A percentile compares a stretch with the other conserved stretches of the same genome.
These are phyloP conservation scores for Apiospora koreana DNA, from an alignment of 2,329 filamentous ascomycete species.

Conservation along the genomic window DNA sequence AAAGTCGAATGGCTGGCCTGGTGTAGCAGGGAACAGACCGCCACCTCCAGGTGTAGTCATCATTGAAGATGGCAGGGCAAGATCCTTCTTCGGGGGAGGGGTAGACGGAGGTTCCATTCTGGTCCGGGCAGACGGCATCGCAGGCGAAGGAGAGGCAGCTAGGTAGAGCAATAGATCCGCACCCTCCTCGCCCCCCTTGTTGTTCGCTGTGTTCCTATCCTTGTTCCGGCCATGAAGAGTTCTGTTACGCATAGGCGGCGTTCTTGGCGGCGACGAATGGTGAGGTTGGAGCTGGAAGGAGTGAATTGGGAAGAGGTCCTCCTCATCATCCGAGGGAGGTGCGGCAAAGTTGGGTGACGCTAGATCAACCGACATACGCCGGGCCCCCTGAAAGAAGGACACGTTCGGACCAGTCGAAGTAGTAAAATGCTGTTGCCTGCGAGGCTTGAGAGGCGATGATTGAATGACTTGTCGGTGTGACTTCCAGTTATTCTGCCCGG, in stretches of 20 bases:
- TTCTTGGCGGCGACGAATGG: conserved; percentile 81
- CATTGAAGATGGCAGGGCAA: conserved; percentile 76
- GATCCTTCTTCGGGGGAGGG: conserved; percentile 71
- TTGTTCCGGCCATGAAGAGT: conserved; percentile 47
- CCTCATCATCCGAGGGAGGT: conserved; percentile 72
- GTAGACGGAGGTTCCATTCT: conserved; percentile 73
- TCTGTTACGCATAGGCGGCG: conserved; percentile 69
- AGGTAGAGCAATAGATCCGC: conserved; percentile 81
- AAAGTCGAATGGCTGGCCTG: conserved; percentile 85
- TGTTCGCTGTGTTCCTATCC: conserved; percentile 46
- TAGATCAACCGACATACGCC: conserved; percentile 66
- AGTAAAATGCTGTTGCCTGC: conserved; percentile 73
- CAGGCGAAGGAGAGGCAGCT: conserved; percentile 87
- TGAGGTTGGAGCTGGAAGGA: conserved; percentile 68
- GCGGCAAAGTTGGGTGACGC: conserved; percentile 62
- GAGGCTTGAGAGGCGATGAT: conserved; percentile 82
- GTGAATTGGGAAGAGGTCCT: conserved; percentile 75
- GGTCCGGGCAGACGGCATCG: conserved; percentile 55
- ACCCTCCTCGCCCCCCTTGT: conserved; percentile 74
- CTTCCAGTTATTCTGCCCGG: conserved; percentile 70
- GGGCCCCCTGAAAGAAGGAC: conserved; percentile 75
- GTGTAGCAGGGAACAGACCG: conserved; percentile 73
- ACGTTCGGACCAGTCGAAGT: conserved; percentile 70
- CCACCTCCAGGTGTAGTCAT: conserved; percentile 82
- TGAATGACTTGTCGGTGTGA: conserved; percentile 74